These are phyloP conservation scores for Sporothrix euskadiensis DNA, from an alignment of 2,329 filamentous ascomycete genomes.

Conservation along the genomic window DNA sequence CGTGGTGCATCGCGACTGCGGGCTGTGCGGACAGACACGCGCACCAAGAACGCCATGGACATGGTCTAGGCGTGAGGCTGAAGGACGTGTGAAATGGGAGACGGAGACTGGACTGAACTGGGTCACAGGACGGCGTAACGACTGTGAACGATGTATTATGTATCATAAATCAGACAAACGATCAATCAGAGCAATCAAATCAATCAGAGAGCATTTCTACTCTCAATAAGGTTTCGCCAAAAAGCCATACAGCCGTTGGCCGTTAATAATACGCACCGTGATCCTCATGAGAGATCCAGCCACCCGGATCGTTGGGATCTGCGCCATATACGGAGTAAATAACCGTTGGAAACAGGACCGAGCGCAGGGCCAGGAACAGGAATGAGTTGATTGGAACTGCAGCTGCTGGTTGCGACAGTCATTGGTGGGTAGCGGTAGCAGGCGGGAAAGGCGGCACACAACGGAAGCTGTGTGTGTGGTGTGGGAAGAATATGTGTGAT, in stretches of 20 bases:
- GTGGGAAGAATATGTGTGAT: background rate
- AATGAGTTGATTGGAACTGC: background rate
- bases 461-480: background rate
- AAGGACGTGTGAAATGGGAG: background rate
- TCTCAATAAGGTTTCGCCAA: background rate
- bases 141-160: background rate
- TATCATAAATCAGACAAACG: background rate
- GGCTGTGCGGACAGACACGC: conserved; percentile 1
- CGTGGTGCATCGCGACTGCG: conserved; percentile 45
- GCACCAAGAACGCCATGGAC: conserved; percentile 7
- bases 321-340: background rate
- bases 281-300: background rate
- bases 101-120: background rate
- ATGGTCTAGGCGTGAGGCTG: background rate
- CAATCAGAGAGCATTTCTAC: background rate
- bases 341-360: background rate
- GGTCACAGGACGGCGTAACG: background rate
- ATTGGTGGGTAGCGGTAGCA: background rate
- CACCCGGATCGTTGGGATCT: background rate
- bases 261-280: background rate
- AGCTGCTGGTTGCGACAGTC: background rate
- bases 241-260: background rate
- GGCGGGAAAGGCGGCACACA: background rate
- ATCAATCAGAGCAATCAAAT: background rate
- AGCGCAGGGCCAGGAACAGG: conserved; percentile 3